phyloP scores from a whole-genome alignment of 192 early-diverging fungal genomes.

The Coemansia furcata region DNA sequence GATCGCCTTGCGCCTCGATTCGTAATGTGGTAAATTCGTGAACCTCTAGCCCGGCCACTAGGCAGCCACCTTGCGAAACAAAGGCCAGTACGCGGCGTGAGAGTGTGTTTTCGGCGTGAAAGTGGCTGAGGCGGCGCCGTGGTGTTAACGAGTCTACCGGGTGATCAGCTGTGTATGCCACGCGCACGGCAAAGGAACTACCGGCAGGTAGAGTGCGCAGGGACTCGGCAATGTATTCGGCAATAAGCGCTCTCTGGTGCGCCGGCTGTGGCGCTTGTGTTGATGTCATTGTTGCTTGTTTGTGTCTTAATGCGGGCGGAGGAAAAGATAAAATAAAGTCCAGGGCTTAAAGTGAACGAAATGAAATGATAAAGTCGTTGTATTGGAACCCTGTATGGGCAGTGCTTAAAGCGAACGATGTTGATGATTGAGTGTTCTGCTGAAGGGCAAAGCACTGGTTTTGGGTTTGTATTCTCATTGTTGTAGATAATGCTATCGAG shows the following conservation, averaged over 20 bases:
- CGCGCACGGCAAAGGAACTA: slow-evolving; percentile 19
- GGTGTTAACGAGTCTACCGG: slow-evolving; percentile 45
- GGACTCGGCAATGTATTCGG: slow-evolving; percentile 25
- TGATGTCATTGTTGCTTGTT: not conserved
- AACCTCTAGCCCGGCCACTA: slow-evolving; percentile 43
- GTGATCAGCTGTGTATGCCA: slow-evolving; percentile 34
- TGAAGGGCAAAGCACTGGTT: not conserved
- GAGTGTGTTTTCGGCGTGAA: slow-evolving; percentile 23
- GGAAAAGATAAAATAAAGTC: not conserved
- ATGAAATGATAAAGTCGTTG: too few relatives aligned
- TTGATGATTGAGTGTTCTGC: not conserved
- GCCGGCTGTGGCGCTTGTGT: not conserved
- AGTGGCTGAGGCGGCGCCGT: slow-evolving; percentile 18
- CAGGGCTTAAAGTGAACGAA: not conserved
- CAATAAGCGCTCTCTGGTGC: slow-evolving; percentile 8
- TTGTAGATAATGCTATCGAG: not conserved
- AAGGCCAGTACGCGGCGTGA: slow-evolving; percentile 41
- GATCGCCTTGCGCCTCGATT: slow-evolving; percentile 9
- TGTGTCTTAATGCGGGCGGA: not conserved
- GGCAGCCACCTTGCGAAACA: slow-evolving; percentile 22
- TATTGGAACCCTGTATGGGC: too few relatives aligned
- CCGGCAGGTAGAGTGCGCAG: slow-evolving; percentile 30
- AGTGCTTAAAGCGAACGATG: too few relatives aligned
- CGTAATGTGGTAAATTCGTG: slow-evolving; percentile 37
- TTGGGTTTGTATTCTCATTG: not conserved